Conservation (phyloP, 306 rosid genomes). For the Comarum palustre region DNA sequence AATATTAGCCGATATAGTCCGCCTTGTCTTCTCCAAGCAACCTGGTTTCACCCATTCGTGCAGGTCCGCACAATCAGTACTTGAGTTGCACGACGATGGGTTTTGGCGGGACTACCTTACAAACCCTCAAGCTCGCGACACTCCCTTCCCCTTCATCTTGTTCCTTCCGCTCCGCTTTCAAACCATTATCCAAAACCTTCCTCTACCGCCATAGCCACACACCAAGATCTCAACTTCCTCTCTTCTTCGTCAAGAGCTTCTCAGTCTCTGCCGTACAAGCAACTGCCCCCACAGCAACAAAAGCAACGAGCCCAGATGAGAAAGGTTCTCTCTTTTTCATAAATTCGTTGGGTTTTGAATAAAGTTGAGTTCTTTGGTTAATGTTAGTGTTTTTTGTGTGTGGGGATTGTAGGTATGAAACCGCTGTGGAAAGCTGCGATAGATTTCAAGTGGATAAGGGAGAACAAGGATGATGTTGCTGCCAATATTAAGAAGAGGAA, state of each 20-base stretch:
- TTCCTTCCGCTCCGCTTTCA: conserved; percentile 33
- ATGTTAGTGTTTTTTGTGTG: not conserved
- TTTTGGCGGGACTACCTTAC: conserved; percentile 43
- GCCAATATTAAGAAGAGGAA: conserved; percentile 65
- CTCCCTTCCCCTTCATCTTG: conserved; percentile 38
- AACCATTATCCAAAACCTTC: conserved; percentile 27
- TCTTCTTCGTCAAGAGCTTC: conserved; percentile 37
- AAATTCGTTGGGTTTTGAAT: not conserved
- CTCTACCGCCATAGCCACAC: conserved; percentile 24
- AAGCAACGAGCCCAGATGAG: conserved; percentile 32
- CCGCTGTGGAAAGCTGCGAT: conserved; percentile 85
- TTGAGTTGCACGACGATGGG: conserved; percentile 30
- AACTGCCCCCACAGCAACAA: conserved; percentile 18
- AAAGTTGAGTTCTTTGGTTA: not conserved
- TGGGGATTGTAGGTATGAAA: conserved; percentile 45
- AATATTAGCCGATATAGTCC: not conserved
- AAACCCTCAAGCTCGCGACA: conserved; percentile 42
- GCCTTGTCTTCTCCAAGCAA: not conserved
- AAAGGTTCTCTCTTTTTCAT: conserved; percentile 38
- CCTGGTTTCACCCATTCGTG: not conserved
- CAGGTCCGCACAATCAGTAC: not conserved
- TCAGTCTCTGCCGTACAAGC: conserved; percentile 49
- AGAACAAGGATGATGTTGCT: conserved; percentile 75
- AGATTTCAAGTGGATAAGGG: conserved; percentile 94
- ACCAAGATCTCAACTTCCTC: conserved; percentile 33